Percentiles rank a stretch among this genome's conserved stretches.
Conservation (phyloP, 345 rosid genomes). For the Gossypium bickii region DNA sequence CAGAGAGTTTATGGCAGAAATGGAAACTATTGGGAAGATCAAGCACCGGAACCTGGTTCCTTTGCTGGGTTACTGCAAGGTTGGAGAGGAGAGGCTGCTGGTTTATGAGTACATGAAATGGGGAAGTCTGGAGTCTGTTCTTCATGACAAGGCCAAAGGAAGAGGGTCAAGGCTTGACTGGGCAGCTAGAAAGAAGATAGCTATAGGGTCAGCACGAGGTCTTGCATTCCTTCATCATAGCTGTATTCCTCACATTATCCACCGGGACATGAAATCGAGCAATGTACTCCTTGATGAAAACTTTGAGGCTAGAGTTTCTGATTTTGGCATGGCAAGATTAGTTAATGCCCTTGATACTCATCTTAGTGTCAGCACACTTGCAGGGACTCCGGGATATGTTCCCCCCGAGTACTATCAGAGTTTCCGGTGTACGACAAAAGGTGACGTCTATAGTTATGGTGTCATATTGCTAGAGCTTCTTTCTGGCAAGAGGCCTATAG, state of each 20-base stretch:
- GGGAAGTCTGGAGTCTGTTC: conserved; percentile 92
- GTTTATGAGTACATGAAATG: conserved; percentile 97
- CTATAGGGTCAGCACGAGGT: conserved; percentile 90
- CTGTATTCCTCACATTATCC: conserved; percentile 97
- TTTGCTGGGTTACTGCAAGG: conserved; percentile 83
- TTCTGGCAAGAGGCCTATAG: conserved; percentile 90
- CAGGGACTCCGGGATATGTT: conserved; percentile 98
- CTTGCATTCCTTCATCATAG: conserved; percentile 97
- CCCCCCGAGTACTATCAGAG: conserved; percentile 98
- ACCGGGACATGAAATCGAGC: conserved; percentile 96
- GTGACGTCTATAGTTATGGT: conserved; percentile 94
- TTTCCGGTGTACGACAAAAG: conserved; percentile 90
- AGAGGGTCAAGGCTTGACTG: conserved; percentile 61
- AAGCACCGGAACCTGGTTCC: conserved; percentile 96
- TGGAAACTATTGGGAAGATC: conserved; percentile 98
- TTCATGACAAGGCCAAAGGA: conserved; percentile 59
- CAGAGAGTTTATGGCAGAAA: conserved; percentile 98
- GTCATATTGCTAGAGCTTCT: conserved; percentile 91
- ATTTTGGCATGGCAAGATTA: conserved; percentile 95
- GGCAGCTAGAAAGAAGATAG: conserved; percentile 83
- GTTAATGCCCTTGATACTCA: conserved; percentile 91
- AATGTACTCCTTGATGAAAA: conserved; percentile 89
- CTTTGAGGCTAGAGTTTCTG: conserved; percentile 90
- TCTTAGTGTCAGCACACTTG: conserved; percentile 93
- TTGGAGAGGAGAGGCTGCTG: conserved; percentile 96